Percentiles rank a stretch among this genome's conserved stretches.
Conservation (phyloP, 2,329 filamentous ascomycete genomes). For the Beauveria rudraprayagi region DNA sequence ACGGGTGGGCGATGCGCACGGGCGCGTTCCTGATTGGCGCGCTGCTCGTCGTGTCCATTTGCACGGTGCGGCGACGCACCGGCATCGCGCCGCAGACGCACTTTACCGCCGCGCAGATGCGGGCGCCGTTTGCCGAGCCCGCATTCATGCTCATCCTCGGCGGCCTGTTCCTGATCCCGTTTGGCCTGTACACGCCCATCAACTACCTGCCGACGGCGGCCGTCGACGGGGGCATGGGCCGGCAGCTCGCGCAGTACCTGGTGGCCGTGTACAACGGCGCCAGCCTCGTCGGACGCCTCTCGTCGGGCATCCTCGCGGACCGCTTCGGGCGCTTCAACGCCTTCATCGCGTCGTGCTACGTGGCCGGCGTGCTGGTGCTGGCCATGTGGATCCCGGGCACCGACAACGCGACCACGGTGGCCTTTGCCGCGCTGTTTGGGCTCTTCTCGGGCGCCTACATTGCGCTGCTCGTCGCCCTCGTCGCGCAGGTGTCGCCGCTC, state of each 20-base stretch:
- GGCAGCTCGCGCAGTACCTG: slow-evolving; percentile 16
- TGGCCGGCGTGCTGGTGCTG: slow-evolving; percentile 26
- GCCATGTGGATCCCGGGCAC: slow-evolving; percentile 27
- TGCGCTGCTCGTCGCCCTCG: slow-evolving; percentile 19
- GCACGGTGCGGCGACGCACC: slow-evolving; percentile 7
- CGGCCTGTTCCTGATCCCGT: slow-evolving; percentile 22
- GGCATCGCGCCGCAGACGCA: slow-evolving; percentile 11
- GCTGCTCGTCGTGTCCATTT: slow-evolving; percentile 15
- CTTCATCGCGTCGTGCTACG: slow-evolving; percentile 33
- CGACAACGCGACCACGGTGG: slow-evolving; percentile 17
- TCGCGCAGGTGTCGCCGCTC: slow-evolving; percentile 42
- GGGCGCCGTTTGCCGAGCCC: slow-evolving; percentile 21
- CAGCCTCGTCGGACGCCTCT: slow-evolving; percentile 18
- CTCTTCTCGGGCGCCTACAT: slow-evolving; percentile 24
- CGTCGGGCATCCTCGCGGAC: slow-evolving; percentile 19
- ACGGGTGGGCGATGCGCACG: slow-evolving; percentile 24
- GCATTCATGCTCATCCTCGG: slow-evolving; percentile 19
- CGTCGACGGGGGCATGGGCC: slow-evolving; percentile 13
- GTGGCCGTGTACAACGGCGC: slow-evolving; percentile 19
- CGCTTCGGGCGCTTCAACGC: slow-evolving; percentile 22
- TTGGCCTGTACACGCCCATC: slow-evolving; percentile 24
- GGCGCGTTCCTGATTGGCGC: slow-evolving; percentile 23
- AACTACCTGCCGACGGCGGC: slow-evolving; percentile 19
- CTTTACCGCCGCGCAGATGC: slow-evolving; percentile 20
- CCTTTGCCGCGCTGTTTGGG: slow-evolving; percentile 23